Conservation (phyloP, 176 grass and related monocot genomes). For the Triticum dicoccoides region DNA sequence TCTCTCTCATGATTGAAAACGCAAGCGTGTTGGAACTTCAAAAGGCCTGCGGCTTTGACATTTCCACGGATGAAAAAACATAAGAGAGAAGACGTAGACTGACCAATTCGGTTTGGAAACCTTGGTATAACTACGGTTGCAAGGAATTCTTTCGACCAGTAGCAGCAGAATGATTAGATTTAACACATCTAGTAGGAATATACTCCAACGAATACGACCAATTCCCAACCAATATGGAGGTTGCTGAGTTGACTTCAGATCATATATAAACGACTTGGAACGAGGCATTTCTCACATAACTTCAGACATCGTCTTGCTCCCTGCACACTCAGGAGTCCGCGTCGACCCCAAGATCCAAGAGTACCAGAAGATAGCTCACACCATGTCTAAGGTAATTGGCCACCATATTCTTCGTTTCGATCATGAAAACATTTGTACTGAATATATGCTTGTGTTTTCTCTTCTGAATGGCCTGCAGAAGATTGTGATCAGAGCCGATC, state of each 20-base stretch:
- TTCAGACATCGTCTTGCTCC: neutral
- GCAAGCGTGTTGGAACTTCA: neutral
- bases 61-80: neutral
- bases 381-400: constrained; percentile 38
- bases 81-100: neutral
- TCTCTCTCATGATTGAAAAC: neutral
- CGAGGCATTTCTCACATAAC: constrained; percentile 1
- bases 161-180: neutral
- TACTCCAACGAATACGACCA: constrained; percentile 8
- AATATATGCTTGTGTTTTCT: neutral
- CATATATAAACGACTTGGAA: neutral
- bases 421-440: neutral
- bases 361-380: neutral
- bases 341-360: neutral
- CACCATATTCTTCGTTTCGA: neutral
- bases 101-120: neutral
- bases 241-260: neutral
- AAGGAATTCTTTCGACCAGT: neutral
- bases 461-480: constrained; percentile 22
- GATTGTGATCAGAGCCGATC: constrained; percentile 43
- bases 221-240: constrained; percentile 16
- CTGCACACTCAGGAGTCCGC: neutral
- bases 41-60: neutral
- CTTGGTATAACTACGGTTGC: neutral
- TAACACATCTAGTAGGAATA: neutral